A percentile compares a stretch with the other conserved stretches of the same genome.
Conservation (phyloP, 768 basidiomycete genomes). For the Russula abietina region DNA sequence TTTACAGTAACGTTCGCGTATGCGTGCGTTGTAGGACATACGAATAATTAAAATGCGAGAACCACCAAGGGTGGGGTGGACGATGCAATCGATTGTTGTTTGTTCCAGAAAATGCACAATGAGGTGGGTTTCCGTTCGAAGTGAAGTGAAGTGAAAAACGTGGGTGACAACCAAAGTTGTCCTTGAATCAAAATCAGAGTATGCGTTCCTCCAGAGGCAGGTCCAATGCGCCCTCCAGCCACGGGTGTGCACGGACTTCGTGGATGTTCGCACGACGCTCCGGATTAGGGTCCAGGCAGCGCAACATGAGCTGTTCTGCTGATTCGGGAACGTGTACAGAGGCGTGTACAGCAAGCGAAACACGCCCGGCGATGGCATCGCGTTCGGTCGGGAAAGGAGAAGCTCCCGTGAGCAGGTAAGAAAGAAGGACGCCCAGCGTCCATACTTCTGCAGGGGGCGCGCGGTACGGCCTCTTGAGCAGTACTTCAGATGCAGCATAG, state of each 20-base stretch:
- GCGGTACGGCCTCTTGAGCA: constrained; percentile 81
- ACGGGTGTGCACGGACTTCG: constrained; percentile 79
- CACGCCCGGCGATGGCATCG: constrained; percentile 64
- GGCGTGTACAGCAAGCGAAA: constrained; percentile 38
- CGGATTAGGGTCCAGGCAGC: constrained; percentile 83
- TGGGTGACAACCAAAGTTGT: not conserved
- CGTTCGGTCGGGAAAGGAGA: constrained; percentile 89
- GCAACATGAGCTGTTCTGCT: constrained; percentile 58
- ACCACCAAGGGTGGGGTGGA: not conserved
- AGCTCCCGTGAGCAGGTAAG: constrained; percentile 86
- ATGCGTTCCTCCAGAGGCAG: constrained; percentile 19
- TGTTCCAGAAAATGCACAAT: constrained; percentile 18
- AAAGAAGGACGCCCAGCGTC: constrained; percentile 92
- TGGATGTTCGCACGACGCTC: constrained; percentile 70
- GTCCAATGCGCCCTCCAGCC: constrained; percentile 49
- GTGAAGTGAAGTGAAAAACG: constrained; percentile 8
- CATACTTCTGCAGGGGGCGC: constrained; percentile 95
- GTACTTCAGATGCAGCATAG: constrained; percentile 92
- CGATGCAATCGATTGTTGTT: not conserved
- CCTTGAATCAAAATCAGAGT: constrained; percentile 3
- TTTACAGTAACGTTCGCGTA: constrained; percentile 15
- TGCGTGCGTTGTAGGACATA: constrained; percentile 9
- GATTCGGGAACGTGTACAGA: constrained; percentile 26
- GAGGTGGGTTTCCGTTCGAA: constrained; percentile 8
- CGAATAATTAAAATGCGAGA: constrained; percentile 23